phyloP scores from a whole-genome alignment of 2,329 filamentous ascomycete species.

The Aspergillus awamori region DNA sequence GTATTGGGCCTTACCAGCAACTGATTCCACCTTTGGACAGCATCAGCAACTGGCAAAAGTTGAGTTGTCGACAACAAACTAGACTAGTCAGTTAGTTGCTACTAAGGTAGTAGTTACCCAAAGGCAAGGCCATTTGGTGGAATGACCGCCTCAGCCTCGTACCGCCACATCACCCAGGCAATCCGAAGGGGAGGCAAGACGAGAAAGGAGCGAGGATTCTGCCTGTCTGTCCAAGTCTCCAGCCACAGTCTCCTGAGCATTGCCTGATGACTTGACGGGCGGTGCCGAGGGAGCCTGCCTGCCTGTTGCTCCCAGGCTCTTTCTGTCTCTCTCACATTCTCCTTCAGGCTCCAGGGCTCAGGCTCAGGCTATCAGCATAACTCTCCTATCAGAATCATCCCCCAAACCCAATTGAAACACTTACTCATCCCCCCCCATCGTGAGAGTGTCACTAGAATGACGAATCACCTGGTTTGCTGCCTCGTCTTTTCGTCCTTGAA shows the following conservation, averaged over 20 bases:
- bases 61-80: too few relatives aligned
- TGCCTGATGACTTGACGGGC: not conserved
- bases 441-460: not conserved
- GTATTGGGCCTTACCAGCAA: not conserved
- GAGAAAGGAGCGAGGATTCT: too few relatives aligned
- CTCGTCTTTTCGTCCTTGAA: slow-evolving; percentile 20
- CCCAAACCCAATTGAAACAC: slow-evolving; percentile 3
- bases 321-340: not conserved
- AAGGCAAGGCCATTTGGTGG: not conserved
- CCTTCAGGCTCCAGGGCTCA: not conserved
- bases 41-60: not conserved
- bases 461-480: slow-evolving; percentile 25
- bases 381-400: not conserved
- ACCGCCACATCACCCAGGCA: slow-evolving; percentile 1
- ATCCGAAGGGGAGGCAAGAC: not conserved
- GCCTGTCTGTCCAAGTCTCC: too few relatives aligned
- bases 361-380: not conserved
- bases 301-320: not conserved
- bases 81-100: not conserved
- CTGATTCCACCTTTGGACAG: too few relatives aligned
- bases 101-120: not conserved
- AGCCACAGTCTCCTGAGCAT: not conserved
- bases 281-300: not conserved
- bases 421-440: not conserved
- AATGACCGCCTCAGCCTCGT: not conserved